Conservation (phyloP, 2,329 filamentous ascomycete genomes). For the Alternaria gansuensis region DNA sequence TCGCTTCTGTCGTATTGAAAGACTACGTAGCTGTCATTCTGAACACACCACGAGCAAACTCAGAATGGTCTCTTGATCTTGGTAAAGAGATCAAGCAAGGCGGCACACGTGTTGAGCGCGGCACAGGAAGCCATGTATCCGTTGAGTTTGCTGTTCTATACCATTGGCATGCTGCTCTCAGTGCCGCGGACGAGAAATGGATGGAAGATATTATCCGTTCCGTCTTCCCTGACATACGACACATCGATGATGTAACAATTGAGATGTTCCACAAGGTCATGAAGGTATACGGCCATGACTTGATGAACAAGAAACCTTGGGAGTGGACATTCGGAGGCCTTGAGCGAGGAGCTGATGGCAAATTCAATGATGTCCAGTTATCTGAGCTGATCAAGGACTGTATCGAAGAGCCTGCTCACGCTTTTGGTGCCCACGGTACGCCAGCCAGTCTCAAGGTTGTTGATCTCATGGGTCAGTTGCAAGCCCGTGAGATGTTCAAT, state of each 20-base stretch:
- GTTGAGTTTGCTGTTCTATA: slow-evolving; percentile 89
- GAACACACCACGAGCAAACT: slow-evolving; percentile 74
- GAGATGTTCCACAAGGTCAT: slow-evolving; percentile 54
- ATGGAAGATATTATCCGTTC: slow-evolving; percentile 64
- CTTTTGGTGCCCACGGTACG: slow-evolving; percentile 70
- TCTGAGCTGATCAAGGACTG: slow-evolving; percentile 71
- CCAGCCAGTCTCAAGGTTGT: slow-evolving; percentile 76
- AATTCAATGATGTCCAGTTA: slow-evolving; percentile 77
- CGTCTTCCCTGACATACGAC: slow-evolving; percentile 39
- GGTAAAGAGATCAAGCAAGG: slow-evolving; percentile 64
- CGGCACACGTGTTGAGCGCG: slow-evolving; percentile 67
- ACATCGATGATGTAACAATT: slow-evolving; percentile 41
- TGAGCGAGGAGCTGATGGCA: slow-evolving; percentile 70
- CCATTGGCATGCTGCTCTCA: slow-evolving; percentile 83
- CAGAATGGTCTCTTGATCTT: slow-evolving; percentile 83
- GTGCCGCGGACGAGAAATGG: slow-evolving; percentile 78
- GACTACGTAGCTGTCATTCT: slow-evolving; percentile 83
- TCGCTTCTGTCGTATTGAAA: slow-evolving; percentile 71
- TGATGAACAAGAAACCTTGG: slow-evolving; percentile 70
- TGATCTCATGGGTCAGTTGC: slow-evolving; percentile 80
- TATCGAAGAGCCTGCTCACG: slow-evolving; percentile 72
- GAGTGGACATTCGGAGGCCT: slow-evolving; percentile 74
- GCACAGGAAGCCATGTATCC: slow-evolving; percentile 81
- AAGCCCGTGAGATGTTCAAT: slow-evolving; percentile 75
- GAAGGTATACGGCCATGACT: slow-evolving; percentile 56